Evolutionary conservation across 371 early-diverging fungal species (phyloP).

Genomic region (Rhizopus sp.): DNA sequence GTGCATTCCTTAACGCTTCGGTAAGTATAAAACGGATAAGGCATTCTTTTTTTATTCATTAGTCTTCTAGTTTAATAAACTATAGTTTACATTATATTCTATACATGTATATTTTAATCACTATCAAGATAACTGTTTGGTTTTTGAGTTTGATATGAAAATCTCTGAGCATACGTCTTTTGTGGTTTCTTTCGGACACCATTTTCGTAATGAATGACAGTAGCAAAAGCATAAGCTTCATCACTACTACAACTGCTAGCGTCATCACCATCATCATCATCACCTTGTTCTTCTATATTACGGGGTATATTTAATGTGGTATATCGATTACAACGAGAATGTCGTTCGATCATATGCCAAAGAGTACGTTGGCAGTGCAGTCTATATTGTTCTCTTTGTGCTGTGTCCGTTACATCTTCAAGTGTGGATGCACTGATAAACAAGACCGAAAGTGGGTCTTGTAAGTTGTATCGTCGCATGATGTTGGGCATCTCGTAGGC

Average conservation of each 20-base stretch:
- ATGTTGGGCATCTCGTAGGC: constrained; percentile 16
- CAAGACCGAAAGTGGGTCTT: constrained; percentile 14
- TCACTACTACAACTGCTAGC: constrained; percentile 9
- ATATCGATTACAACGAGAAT: constrained; percentile 16
- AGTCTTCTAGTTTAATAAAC: not conserved
- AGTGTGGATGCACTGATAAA: constrained; percentile 16
- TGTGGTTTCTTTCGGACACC: constrained; percentile 9
- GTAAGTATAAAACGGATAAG: not conserved
- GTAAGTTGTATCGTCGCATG: constrained; percentile 15
- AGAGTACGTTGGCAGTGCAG: constrained; percentile 15
- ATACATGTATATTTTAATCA: constrained; percentile 7
- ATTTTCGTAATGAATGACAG: constrained; percentile 21
- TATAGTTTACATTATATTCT: constrained; percentile 1
- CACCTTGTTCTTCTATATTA: too few species aligned
- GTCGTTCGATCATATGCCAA: constrained; percentile 26
- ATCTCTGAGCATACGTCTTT: not conserved
- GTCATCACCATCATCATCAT: constrained; percentile 8
- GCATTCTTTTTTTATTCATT: not conserved
- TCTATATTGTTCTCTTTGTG: constrained; percentile 8
- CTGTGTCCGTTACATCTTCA: not conserved
- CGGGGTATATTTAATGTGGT: not conserved
- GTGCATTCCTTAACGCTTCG: not conserved
- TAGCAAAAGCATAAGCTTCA: constrained; percentile 12
- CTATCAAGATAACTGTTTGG: constrained; percentile 22
- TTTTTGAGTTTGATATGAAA: constrained; percentile 17